These are phyloP conservation scores for Syncephalastrum contaminatum DNA, from an alignment of 371 early-diverging fungal species.

Conservation along the genomic window DNA sequence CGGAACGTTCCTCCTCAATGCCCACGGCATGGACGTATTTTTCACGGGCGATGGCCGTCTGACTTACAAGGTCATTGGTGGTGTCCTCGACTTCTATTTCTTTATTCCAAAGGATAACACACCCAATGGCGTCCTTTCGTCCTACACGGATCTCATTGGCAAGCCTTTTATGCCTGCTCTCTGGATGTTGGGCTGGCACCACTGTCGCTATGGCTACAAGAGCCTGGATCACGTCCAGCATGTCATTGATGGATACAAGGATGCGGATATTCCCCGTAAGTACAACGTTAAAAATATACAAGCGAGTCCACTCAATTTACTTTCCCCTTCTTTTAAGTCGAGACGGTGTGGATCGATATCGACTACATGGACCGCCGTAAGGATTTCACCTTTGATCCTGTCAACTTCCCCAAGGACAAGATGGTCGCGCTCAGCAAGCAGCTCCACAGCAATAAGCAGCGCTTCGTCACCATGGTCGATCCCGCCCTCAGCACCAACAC, in stretches of 20 bases:
- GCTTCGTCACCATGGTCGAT: constrained; percentile 50
- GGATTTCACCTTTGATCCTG: constrained; percentile 49
- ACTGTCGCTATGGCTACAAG: constrained; percentile 71
- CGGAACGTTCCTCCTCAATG: constrained; percentile 54
- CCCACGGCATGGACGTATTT: constrained; percentile 75
- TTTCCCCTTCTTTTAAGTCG: constrained; percentile 9
- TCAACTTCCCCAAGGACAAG: constrained; percentile 38
- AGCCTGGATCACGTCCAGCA: constrained; percentile 54
- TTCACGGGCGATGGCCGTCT: constrained; percentile 49
- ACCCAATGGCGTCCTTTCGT: constrained; percentile 57
- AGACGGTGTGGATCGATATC: constrained; percentile 74
- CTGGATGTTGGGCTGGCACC: constrained; percentile 65
- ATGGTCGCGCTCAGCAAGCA: constrained; percentile 25
- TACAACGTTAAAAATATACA: background rate
- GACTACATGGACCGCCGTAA: constrained; percentile 63
- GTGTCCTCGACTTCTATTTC: constrained; percentile 62
- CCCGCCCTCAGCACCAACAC: constrained; percentile 43
- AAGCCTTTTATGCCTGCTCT: constrained; percentile 54
- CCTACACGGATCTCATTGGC: constrained; percentile 70
- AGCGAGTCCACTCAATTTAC: background rate
- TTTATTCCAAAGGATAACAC: constrained; percentile 51
- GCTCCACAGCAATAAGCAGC: constrained; percentile 37
- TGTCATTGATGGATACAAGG: constrained; percentile 49
- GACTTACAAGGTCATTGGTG: constrained; percentile 60
- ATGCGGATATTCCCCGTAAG: constrained; percentile 62